Evolutionary conservation across 805 yeast species (phyloP).

Genomic region (Torulaspora delbrueckii): DNA sequence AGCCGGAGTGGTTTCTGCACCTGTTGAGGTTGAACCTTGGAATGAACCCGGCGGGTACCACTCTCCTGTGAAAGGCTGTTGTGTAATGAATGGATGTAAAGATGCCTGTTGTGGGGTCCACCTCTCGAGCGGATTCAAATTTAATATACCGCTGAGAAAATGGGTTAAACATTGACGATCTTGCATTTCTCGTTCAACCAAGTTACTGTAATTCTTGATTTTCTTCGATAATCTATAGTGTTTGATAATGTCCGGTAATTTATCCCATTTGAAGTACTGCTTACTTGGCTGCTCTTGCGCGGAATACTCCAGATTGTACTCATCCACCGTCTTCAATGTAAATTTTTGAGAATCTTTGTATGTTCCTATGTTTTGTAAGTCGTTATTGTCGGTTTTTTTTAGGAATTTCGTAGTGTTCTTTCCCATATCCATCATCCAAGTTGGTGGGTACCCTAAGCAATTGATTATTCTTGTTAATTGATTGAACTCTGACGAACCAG

Average conservation of each 20-base stretch:
- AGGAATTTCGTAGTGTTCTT: constrained; percentile 66
- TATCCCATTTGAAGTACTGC: constrained; percentile 65
- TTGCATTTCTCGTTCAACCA: constrained; percentile 63
- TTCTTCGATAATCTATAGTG: constrained; percentile 68
- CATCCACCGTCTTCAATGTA: constrained; percentile 45
- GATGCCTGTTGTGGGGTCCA: constrained; percentile 97
- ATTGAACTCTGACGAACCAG: constrained; percentile 91
- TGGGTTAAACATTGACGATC: constrained; percentile 71
- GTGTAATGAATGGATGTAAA: constrained; percentile 83
- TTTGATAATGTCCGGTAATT: constrained; percentile 66
- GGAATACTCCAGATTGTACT: constrained; percentile 41
- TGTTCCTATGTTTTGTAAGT: neutral
- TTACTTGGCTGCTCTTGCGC: constrained; percentile 70
- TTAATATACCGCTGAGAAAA: constrained; percentile 71
- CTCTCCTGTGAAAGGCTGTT: constrained; percentile 46
- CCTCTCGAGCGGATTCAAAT: constrained; percentile 85
- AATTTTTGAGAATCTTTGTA: constrained; percentile 18
- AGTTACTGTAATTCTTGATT: constrained; percentile 35
- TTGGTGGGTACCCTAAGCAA: constrained; percentile 81
- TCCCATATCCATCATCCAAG: constrained; percentile 97
- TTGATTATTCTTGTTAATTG: constrained; percentile 78
- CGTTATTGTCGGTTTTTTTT: constrained; percentile 19
- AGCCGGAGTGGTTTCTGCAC: neutral
- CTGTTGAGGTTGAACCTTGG: constrained; percentile 9
- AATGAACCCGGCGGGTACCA: constrained; percentile 49